A percentile compares a stretch with the other conserved stretches of the same genome.
These are phyloP conservation scores for Musa itinerans DNA, from an alignment of 176 grass and related monocot genomes.

Conservation along the genomic window DNA sequence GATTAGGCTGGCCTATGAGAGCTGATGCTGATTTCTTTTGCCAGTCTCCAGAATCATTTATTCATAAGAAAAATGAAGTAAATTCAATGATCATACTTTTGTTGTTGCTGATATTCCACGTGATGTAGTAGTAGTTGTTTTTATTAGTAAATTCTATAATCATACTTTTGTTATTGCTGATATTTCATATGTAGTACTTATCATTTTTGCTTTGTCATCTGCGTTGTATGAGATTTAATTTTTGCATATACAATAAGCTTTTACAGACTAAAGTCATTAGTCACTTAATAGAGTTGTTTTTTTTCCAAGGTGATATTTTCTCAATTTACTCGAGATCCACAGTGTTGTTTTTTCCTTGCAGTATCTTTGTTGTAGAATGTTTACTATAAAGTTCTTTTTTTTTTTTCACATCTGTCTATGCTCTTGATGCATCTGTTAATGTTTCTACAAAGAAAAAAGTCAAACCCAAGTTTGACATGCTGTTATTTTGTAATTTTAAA, in stretches of 20 bases:
- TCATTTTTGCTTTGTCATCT: background rate
- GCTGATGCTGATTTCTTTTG: conserved; percentile 86
- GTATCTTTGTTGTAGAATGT: background rate
- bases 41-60: conserved; percentile 15
- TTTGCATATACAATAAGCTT: background rate
- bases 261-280: background rate
- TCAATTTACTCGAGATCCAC: background rate
- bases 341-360: background rate
- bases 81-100: conserved; percentile 17
- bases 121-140: background rate
- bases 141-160: conserved; percentile 31
- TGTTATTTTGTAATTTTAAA: too few relatives aligned
- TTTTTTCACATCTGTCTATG: background rate
- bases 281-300: background rate
- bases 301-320: background rate
- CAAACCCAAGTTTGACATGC: too few relatives aligned
- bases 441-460: too few relatives aligned
- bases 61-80: conserved; percentile 35
- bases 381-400: background rate
- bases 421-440: background rate
- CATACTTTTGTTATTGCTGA: background rate
- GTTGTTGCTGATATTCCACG: background rate
- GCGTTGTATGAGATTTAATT: background rate
- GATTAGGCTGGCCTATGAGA: conserved; percentile 93
- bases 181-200: background rate